Evolutionary conservation across 1,284 basidiomycete species (phyloP), one percentile per base, ranked within the genome.

Genomic region (Heterobasidion parviporum): DNA sequence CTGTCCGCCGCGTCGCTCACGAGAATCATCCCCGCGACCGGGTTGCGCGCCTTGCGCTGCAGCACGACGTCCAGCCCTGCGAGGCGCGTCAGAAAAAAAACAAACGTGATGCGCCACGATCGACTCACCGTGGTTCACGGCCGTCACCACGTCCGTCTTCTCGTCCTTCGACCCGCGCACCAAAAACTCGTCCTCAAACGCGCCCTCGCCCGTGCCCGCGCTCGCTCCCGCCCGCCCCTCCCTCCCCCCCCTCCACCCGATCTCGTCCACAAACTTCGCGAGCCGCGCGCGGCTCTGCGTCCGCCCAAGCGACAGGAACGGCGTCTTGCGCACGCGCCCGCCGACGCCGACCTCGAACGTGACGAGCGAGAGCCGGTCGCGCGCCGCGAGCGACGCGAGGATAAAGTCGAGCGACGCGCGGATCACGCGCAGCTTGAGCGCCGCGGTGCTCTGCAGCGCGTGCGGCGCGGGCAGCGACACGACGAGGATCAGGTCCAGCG

Each of bases 121-220:
- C 12, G 8, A 72, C 83, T 59, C 55, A 87, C 90, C 91, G 64
- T 93, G 86, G 67, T 98, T 98, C 58, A 96, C 89, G 15, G 93
- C 95, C 7, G 94, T 94, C 12, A 96, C 92, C n/a, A 98, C 94
- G 68, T 96, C 94, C 14, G 91, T 91, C 70, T 92, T 89, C 70
- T 96, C 93, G 20, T 97, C 93, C 62, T 85, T 86, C 56, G 82
- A 81, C 6, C 82, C 82, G 55, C 83, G 74, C n/a, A 92, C 82
- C 66, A 86, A 70, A 68, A 93, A 95, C 65, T 87, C 86, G 64
- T 92, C 89, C 53, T 80, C 74, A 54, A 60, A 68, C 58, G 57
- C 68, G 65, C 64, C 65, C 43, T 59, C 67, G 3, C 16, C 14
- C 41, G 57, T 67, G 65, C 64, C 65, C 43, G 59, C 67, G 3